A percentile compares a stretch with the other conserved stretches of the same genome.
These are phyloP conservation scores for Stramenopiles sp. DNA, from an alignment of 352 stramenopile genomes.

Conservation along the genomic window DNA sequence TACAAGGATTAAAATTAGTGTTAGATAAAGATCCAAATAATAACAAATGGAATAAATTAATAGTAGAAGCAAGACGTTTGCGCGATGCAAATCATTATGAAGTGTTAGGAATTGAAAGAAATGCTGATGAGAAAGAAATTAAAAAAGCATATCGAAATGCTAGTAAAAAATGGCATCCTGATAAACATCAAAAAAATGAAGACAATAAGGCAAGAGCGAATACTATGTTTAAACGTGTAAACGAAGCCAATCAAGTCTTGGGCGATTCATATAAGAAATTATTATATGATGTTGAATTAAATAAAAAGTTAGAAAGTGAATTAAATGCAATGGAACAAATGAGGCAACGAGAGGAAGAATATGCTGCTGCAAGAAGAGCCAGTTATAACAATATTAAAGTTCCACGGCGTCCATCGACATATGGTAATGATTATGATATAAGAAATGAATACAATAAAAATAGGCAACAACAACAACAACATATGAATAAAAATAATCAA, in stretches of 20 bases:
- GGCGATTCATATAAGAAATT: constrained; percentile 21
- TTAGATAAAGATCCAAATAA: not conserved
- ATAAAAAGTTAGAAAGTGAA: not conserved
- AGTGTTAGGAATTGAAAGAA: constrained; percentile 17
- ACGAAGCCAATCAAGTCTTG: constrained; percentile 21
- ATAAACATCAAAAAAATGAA: constrained; percentile 17
- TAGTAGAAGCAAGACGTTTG: not conserved
- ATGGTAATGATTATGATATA: no score
- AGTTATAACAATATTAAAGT: no score
- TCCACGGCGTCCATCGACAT: no score
- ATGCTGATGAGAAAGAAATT: constrained; percentile 11
- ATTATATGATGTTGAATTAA: constrained; percentile 23
- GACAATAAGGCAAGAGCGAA: constrained; percentile 19
- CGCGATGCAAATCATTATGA: constrained; percentile 14
- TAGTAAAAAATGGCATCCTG: constrained; percentile 22
- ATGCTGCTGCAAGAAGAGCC: not conserved
- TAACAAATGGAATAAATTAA: not conserved
- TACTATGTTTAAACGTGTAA: constrained; percentile 23
- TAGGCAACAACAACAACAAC: no score
- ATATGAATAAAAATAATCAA: no score
- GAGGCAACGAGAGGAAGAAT: not conserved
- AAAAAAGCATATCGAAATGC: constrained; percentile 21
- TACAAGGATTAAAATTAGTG: not conserved
- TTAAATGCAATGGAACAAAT: not conserved
- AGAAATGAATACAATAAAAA: no score